phyloP scores from a whole-genome alignment of 2,329 filamentous ascomycete species.

The Trichoderma pleuroti region DNA sequence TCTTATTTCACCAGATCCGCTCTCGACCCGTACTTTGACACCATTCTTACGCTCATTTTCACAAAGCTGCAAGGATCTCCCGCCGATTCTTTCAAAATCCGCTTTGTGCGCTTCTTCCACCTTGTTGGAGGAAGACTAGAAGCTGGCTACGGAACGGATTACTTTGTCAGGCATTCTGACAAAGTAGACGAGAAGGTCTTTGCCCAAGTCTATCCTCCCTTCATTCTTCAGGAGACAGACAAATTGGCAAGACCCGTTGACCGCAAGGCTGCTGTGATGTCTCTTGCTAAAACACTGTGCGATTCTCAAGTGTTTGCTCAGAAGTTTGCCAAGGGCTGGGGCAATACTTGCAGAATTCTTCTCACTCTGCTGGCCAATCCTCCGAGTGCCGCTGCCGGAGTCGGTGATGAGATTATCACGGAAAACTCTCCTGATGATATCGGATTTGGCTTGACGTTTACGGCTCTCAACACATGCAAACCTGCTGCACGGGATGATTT shows the following conservation, averaged over 20 bases:
- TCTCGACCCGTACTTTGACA: slow-evolving; percentile 72
- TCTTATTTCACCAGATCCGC: slow-evolving; percentile 43
- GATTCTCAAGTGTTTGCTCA: slow-evolving; percentile 80
- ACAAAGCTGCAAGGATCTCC: slow-evolving; percentile 65
- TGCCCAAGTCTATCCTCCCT: slow-evolving; percentile 75
- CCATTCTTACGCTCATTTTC: slow-evolving; percentile 79
- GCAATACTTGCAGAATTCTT: slow-evolving; percentile 81
- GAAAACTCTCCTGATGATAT: slow-evolving; percentile 94
- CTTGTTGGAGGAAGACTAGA: slow-evolving; percentile 76
- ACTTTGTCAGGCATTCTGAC: slow-evolving; percentile 83
- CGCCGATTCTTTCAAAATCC: slow-evolving; percentile 76
- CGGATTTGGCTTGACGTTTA: slow-evolving; percentile 92
- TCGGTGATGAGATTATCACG: slow-evolving; percentile 71
- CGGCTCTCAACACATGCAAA: slow-evolving; percentile 86
- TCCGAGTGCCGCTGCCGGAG: slow-evolving; percentile 61
- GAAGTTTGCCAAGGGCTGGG: slow-evolving; percentile 86
- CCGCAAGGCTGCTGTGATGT: slow-evolving; percentile 89
- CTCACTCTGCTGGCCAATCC: slow-evolving; percentile 87
- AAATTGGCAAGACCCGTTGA: slow-evolving; percentile 84
- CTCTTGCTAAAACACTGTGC: slow-evolving; percentile 85
- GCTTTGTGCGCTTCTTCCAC: slow-evolving; percentile 94
- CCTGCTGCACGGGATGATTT: slow-evolving; percentile 73
- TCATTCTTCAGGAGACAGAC: slow-evolving; percentile 85
- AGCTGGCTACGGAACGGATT: slow-evolving; percentile 84
- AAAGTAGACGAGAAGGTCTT: slow-evolving; percentile 77